Percentiles rank a stretch among this genome's conserved stretches.
Conservation (phyloP, 768 basidiomycete genomes). For the Russula dissimulans region DNA sequence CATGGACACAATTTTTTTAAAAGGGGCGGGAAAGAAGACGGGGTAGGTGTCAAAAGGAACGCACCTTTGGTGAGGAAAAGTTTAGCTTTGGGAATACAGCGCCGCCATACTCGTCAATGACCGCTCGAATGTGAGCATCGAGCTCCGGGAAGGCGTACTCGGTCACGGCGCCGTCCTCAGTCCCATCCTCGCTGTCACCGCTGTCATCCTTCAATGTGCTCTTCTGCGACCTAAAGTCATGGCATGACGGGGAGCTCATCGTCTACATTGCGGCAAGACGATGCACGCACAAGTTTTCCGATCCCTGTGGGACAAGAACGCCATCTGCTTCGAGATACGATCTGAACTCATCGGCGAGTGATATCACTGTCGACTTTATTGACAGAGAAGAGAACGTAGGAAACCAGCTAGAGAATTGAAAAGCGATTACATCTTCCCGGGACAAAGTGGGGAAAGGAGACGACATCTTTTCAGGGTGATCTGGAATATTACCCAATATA, state of each 20-base stretch:
- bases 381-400: conserved; percentile 52
- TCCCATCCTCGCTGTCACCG: conserved; percentile 33
- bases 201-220: conserved; percentile 48
- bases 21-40: neutral
- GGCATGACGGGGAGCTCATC: neutral
- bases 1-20: too few species aligned
- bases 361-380: conserved; percentile 69
- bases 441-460: conserved; percentile 44
- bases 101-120: conserved; percentile 59
- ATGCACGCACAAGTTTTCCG: conserved; percentile 59
- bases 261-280: neutral
- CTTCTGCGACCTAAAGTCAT: conserved; percentile 37
- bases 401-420: conserved; percentile 85
- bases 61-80: conserved; percentile 86
- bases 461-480: neutral
- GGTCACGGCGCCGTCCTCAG: conserved; percentile 26
- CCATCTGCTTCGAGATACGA: conserved; percentile 76
- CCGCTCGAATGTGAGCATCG: conserved; percentile 59
- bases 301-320: conserved; percentile 74
- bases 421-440: conserved; percentile 48
- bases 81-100: conserved; percentile 95
- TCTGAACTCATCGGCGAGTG: conserved; percentile 52
- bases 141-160: conserved; percentile 71
- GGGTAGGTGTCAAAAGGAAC: conserved; percentile 9
- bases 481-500: too few species aligned